Evolutionary conservation across 768 basidiomycete genomes (phyloP), one percentile per base, ranked within the genome.

Genomic region (Lactarius vividus): DNA sequence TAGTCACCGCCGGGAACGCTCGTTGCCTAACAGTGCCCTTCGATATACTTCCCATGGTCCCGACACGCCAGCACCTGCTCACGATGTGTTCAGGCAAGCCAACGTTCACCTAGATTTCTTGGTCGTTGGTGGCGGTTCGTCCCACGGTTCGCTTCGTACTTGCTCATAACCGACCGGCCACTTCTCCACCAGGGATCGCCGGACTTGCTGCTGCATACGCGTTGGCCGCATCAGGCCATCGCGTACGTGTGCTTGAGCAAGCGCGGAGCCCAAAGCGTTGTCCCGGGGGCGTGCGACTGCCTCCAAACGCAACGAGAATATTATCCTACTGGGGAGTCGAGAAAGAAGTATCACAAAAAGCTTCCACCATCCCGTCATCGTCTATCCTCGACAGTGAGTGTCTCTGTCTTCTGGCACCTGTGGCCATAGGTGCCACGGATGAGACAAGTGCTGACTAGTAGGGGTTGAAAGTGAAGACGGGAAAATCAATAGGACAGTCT

Each of bases 81-180:
- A 23, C 18, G 55, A 57, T 35, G 20, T 18, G 13, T 18, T 40
- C 49, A 57, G 67, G 57, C 63, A 60, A 60, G 67, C 69, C 10
- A 39, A 28, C 28, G 20, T 69, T 44, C 54, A 16, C 2, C 46
- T 69, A 31, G 69, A 70, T 16, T 70, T 70, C 39, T 46, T 70
- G 39, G 69, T 70, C 56, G 46, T 70, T 37, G 69, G 69, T 40
- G 63, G 63, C 23, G 66, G 69, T 69, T 55, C 29, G 69, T 65
- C 40, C 42, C 42, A 49, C 53, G 35, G 20, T 42, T 16, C 26
- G 18, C n/a, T 37, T 59, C 23, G 16, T 13, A 18, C n/a, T n/a
- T 44, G 9, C 4, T 53, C 18, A 26, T 15, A n/a, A 44, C 46
- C 10, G 59, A 67, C 55, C 49, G 23, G 31, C 29, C 23, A 23